These are phyloP conservation scores for Penicillium parvum DNA, from an alignment of 495 filamentous ascomycete species.

Conservation along the genomic window DNA sequence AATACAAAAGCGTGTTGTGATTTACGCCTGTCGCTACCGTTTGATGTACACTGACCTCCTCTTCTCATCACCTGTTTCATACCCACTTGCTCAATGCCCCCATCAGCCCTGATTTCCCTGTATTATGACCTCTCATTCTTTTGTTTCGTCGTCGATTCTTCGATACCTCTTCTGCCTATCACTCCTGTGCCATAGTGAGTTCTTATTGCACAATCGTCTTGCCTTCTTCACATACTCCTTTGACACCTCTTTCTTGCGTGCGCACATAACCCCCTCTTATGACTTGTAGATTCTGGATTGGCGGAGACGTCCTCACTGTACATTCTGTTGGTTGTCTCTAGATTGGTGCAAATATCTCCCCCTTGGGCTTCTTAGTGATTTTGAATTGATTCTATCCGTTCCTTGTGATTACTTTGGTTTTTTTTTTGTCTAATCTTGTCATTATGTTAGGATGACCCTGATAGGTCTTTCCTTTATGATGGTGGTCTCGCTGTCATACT, in stretches of 20 bases:
- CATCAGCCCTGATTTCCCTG: conserved; percentile 36
- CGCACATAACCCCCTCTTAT: conserved; percentile 13
- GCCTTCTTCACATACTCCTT: conserved; percentile 21
- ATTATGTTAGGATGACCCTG: no score
- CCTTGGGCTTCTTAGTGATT: background rate
- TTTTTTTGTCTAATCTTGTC: background rate
- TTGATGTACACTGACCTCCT: conserved; percentile 14
- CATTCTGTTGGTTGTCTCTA: conserved; percentile 21
- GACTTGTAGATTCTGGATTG: conserved; percentile 18
- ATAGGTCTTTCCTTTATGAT: no score
- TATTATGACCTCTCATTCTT: conserved; percentile 47
- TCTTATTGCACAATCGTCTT: conserved; percentile 7
- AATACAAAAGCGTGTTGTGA: conserved; percentile 13
- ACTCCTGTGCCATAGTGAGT: conserved; percentile 8
- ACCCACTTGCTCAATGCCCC: conserved; percentile 19
- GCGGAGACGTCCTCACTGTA: conserved; percentile 21
- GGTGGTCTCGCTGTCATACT: no score
- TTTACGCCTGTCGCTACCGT: conserved; percentile 16
- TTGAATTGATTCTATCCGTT: background rate
- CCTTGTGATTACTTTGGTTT: background rate
- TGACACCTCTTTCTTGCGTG: conserved; percentile 2
- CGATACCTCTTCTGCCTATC: conserved; percentile 27
- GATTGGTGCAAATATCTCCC: conserved; percentile 11
- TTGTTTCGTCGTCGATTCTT: conserved; percentile 17
- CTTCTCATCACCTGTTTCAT: conserved; percentile 22